These are phyloP conservation scores for Pezicula radicicola DNA, from an alignment of 2,329 filamentous ascomycete genomes.

Conservation along the genomic window DNA sequence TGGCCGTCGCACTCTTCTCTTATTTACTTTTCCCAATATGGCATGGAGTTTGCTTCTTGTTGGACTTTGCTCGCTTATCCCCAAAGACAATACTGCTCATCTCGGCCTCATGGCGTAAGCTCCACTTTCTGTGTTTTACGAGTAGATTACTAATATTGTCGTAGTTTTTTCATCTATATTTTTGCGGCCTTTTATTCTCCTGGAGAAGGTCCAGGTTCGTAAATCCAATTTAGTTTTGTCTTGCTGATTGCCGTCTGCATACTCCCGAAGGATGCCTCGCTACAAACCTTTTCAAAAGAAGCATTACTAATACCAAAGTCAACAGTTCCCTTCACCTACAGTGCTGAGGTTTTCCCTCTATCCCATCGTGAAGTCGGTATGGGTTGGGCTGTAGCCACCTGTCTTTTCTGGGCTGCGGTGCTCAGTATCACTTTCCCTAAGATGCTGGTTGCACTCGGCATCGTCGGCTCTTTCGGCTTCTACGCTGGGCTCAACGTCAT, in stretches of 20 bases:
- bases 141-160: neutral
- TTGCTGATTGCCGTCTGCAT: too few species aligned
- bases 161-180: constrained; percentile 48
- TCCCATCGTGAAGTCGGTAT: constrained; percentile 71
- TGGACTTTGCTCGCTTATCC: constrained; percentile 53
- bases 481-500: constrained; percentile 45
- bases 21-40: constrained; percentile 66
- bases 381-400: constrained; percentile 54
- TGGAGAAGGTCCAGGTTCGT: constrained; percentile 53
- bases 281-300: too few species aligned
- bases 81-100: constrained; percentile 32
- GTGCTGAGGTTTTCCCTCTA: constrained; percentile 67
- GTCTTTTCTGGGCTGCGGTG: neutral
- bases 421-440: constrained; percentile 40
- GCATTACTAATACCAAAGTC: too few species aligned
- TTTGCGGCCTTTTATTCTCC: constrained; percentile 63
- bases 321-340: constrained; percentile 62
- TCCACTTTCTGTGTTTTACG: neutral
- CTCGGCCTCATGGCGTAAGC: constrained; percentile 45
- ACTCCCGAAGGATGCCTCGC: too few species aligned
- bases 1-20: constrained; percentile 54
- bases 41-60: constrained; percentile 58
- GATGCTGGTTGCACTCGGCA: constrained; percentile 12
- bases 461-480: neutral
- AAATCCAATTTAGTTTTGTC: too few species aligned